phyloP scores from a whole-genome alignment of 352 stramenopile genomes.

The Discostella stelligera region DNA sequence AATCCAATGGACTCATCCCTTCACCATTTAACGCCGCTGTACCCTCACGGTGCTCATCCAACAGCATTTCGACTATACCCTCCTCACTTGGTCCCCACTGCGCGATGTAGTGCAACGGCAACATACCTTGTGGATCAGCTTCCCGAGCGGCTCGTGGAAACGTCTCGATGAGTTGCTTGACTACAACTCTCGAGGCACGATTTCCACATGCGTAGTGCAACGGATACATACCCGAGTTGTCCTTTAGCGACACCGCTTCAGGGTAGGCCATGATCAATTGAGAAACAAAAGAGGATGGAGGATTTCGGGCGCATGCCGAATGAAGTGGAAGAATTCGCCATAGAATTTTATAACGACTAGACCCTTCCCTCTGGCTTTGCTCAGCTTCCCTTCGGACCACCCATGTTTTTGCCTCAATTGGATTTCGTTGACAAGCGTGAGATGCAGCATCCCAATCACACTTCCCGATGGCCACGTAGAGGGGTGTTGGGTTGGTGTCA shows the following conservation, averaged over 20 bases:
- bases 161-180: conserved; percentile 52
- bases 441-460: conserved; percentile 57
- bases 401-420: conserved; percentile 35
- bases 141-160: conserved; percentile 52
- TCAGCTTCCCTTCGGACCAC: conserved; percentile 10
- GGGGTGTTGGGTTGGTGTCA: conserved; percentile 63
- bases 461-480: conserved; percentile 64
- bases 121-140: conserved; percentile 68
- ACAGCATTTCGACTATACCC: conserved; percentile 15
- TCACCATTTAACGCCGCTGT: conserved; percentile 46
- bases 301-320: conserved; percentile 63
- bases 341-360: conserved; percentile 44
- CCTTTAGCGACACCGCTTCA: conserved; percentile 49
- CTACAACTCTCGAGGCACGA: conserved; percentile 59
- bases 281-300: conserved; percentile 51
- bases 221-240: conserved; percentile 74
- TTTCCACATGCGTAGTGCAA: conserved; percentile 78
- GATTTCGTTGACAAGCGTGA: conserved; percentile 33
- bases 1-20: conserved; percentile 62
- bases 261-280: conserved; percentile 64
- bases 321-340: conserved; percentile 79
- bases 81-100: conserved; percentile 58
- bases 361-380: conserved; percentile 12
- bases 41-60: conserved; percentile 26
- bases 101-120: conserved; percentile 71